Base-by-base conservation (phyloP, 1,284 basidiomycete genomes). In the Heterobasidion occidentale region DNA sequence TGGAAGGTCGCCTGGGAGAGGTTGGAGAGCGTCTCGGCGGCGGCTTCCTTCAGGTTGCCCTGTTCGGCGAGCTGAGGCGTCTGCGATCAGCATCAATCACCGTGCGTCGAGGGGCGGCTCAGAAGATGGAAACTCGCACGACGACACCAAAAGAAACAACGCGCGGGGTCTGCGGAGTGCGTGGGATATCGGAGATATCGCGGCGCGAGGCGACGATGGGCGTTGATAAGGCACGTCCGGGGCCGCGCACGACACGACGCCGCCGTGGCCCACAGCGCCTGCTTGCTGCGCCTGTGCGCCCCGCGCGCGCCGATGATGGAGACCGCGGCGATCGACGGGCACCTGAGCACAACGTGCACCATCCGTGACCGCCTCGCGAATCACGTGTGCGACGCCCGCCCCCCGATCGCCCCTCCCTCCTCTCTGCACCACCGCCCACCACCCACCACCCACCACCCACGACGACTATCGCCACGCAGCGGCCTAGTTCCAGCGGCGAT, bases 21-120 rank as follows among this genome's bases (percentile, higher is more conserved):
- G 59, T 83, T 81, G 7, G 83, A 84, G 8, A 86, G 75, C 0
- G 80, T 76, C 64, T 85, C 81, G 1, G 83, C 84, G n/a, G 83
- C 83, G 58, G 68, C 71, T 62, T 84, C 82, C 63, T 84, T 84
- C 56, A 73, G 70, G 53, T 74, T 75, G 51, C 74, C 75, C 63
- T 73, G 68, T 52, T 64, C 61, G 61, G 71, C 57, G 47, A 60
- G 51, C 50, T 60, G 66, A 71, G 71, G 66, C 58, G 55, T 50
- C 36, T 34, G n/a, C 51, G 36, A 54, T 55, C 48, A 56, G 51
- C 52, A 46, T 50, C 44, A 46, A 55, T 56, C 58, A 60, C 60
- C 52, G 36, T 34, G 47, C 59, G 52, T 60, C 56, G 52, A 49
- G 51, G 50, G 36, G 53, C 58, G 36, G 53, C 52, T 47, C 36